These are phyloP conservation scores for Trichoderma atrobrunneum DNA, from an alignment of 2,329 filamentous ascomycete species.

Conservation along the genomic window DNA sequence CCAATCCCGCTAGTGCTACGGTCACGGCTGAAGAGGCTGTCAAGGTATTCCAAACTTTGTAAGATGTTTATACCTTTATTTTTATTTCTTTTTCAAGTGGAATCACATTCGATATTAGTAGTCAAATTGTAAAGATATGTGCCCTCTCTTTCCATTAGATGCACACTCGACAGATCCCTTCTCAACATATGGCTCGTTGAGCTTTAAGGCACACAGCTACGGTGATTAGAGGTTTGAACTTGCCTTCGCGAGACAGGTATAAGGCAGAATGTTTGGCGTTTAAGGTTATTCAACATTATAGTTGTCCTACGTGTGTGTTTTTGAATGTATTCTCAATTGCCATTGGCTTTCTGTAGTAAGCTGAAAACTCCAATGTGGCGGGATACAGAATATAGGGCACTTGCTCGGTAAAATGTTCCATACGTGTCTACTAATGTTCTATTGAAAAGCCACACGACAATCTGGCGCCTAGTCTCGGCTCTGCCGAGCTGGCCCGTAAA, in stretches of 20 bases:
- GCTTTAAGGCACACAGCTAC: too few species aligned
- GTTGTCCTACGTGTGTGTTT: too few species aligned
- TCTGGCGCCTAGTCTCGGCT: neutral
- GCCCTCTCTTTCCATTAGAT: too few species aligned
- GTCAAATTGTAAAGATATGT: neutral
- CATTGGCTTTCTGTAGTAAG: neutral
- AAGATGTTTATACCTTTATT: neutral
- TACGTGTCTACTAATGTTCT: neutral
- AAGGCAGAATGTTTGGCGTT: too few species aligned
- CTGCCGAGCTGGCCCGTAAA: neutral
- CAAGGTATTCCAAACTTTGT: neutral
- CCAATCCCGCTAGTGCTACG: neutral
- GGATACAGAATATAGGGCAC: neutral
- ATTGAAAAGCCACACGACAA: neutral
- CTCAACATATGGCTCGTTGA: too few species aligned
- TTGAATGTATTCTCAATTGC: neutral
- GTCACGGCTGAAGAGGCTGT: neutral
- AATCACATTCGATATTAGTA: neutral
- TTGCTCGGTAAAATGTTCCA: neutral
- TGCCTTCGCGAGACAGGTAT: too few species aligned
- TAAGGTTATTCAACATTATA: too few species aligned
- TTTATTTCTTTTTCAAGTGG: neutral
- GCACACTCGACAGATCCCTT: too few species aligned
- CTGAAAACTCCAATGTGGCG: too few species aligned
- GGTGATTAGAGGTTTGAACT: too few species aligned